phyloP scores from a whole-genome alignment of 2,329 filamentous ascomycete species.

The Arthrobotrys sinensis region DNA sequence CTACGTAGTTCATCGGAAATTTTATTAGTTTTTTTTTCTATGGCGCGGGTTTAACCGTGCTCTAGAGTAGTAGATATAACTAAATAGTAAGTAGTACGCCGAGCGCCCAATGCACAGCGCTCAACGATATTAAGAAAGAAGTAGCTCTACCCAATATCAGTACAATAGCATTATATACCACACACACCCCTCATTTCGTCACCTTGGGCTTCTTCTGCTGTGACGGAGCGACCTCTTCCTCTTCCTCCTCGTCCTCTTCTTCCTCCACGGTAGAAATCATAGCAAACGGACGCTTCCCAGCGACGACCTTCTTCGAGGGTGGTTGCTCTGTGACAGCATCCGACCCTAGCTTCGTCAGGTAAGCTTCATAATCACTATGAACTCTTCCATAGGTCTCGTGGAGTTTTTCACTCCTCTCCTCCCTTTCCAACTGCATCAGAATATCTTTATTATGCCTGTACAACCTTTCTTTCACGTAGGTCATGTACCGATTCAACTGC shows the following conservation, averaged over 20 bases:
- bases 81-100: not conserved
- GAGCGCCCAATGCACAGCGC: not conserved
- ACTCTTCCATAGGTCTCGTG: slow-evolving; percentile 79
- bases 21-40: not conserved
- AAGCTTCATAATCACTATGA: slow-evolving; percentile 79
- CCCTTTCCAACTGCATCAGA: slow-evolving; percentile 78
- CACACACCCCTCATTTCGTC: slow-evolving; percentile 20
- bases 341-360: slow-evolving; percentile 70
- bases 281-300: slow-evolving; percentile 40
- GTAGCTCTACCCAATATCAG: slow-evolving; percentile 21
- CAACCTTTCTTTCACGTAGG: slow-evolving; percentile 82
- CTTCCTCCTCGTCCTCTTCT: slow-evolving; percentile 41
- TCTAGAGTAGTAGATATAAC: slow-evolving; percentile 6
- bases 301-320: slow-evolving; percentile 26
- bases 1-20: not conserved
- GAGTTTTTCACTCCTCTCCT: slow-evolving; percentile 80
- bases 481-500: slow-evolving; percentile 74
- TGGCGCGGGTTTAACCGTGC: not conserved
- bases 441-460: slow-evolving; percentile 82
- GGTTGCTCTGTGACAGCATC: not conserved
- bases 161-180: not conserved
- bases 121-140: not conserved
- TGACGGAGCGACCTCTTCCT: slow-evolving; percentile 42
- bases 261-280: slow-evolving; percentile 46
- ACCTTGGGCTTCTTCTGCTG: slow-evolving; percentile 41